phyloP scores from a whole-genome alignment of 1,139 yeast genomes.

The Scheffersomyces lignicola region DNA sequence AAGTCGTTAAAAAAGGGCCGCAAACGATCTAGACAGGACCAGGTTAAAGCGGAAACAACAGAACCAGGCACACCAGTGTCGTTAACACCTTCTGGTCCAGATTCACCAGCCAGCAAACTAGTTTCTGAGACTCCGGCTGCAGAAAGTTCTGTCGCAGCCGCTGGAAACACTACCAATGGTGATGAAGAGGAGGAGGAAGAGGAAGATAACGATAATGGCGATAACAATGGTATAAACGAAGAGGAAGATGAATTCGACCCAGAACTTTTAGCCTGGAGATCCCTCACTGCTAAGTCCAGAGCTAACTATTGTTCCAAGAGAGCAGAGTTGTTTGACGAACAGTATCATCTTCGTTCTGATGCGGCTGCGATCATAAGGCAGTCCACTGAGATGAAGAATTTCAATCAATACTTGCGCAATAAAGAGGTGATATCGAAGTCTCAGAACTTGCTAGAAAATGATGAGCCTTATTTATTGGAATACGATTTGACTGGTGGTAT shows the following conservation, averaged over 20 bases:
- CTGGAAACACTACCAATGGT: slow-evolving; percentile 18
- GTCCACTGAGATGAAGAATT: slow-evolving; percentile 59
- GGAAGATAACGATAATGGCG: slow-evolving; percentile 16
- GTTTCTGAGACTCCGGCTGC: slow-evolving; percentile 15
- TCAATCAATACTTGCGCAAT: slow-evolving; percentile 48
- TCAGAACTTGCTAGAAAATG: slow-evolving; percentile 53
- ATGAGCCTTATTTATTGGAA: slow-evolving; percentile 73
- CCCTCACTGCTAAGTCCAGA: slow-evolving; percentile 73
- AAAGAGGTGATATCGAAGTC: slow-evolving; percentile 41
- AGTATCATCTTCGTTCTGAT: slow-evolving; percentile 57
- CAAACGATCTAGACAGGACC: slow-evolving; percentile 40
- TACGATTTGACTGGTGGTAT: slow-evolving; percentile 82
- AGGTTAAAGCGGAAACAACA: slow-evolving; percentile 26
- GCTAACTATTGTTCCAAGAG: slow-evolving; percentile 74
- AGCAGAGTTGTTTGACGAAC: slow-evolving; percentile 61
- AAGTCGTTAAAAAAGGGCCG: slow-evolving; percentile 45
- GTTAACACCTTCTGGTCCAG: slow-evolving; percentile 13
- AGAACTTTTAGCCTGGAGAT: slow-evolving; percentile 80
- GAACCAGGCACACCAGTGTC: slow-evolving; percentile 13
- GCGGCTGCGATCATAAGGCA: slow-evolving; percentile 68
- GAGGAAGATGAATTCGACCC: slow-evolving; percentile 61
- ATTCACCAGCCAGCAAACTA: slow-evolving; percentile 10
- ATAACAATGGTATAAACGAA: slow-evolving; percentile 32
- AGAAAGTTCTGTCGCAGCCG: slow-evolving; percentile 6
- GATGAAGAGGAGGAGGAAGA: slow-evolving; percentile 29